Percentiles rank a stretch among this genome's conserved stretches.
Evolutionary conservation across 805 yeast genomes (phyloP).

Genomic region (Maudiozyma barnettii): DNA sequence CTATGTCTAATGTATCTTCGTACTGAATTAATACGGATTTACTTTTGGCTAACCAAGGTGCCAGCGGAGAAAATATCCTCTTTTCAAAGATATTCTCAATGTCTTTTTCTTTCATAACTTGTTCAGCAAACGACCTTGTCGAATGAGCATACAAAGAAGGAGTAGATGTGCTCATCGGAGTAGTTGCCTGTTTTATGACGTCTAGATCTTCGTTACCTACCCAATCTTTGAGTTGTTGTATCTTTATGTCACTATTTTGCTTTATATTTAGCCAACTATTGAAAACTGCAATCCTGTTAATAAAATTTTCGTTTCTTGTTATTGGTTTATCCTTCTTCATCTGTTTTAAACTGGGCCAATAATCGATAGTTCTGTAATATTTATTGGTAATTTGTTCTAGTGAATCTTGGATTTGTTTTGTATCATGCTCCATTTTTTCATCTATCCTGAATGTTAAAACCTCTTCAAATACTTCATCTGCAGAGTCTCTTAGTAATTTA

Average conservation of each 20-base stretch:
- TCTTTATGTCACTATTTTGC: slow-evolving; percentile 54
- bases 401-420: slow-evolving; percentile 36
- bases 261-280: slow-evolving; percentile 78
- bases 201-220: slow-evolving; percentile 77
- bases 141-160: slow-evolving; percentile 25
- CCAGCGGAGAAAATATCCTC: slow-evolving; percentile 56
- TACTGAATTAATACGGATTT: slow-evolving; percentile 59
- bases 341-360: slow-evolving; percentile 72
- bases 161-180: slow-evolving; percentile 27
- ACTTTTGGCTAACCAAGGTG: slow-evolving; percentile 77
- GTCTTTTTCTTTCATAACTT: slow-evolving; percentile 70
- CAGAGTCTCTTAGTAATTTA: slow-evolving; percentile 57
- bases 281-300: slow-evolving; percentile 58
- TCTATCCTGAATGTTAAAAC: slow-evolving; percentile 53
- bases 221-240: slow-evolving; percentile 59
- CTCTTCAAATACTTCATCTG: slow-evolving; percentile 64
- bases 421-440: slow-evolving; percentile 29
- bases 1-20: slow-evolving; percentile 49
- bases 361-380: slow-evolving; percentile 57
- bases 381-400: slow-evolving; percentile 49
- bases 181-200: slow-evolving; percentile 33
- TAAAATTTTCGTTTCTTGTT: slow-evolving; percentile 55
- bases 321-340: slow-evolving; percentile 73
- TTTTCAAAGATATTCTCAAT: slow-evolving; percentile 61
- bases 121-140: slow-evolving; percentile 70